Conservation (phyloP, 192 early-diverging fungal species). For the Coemansia sp. region DNA sequence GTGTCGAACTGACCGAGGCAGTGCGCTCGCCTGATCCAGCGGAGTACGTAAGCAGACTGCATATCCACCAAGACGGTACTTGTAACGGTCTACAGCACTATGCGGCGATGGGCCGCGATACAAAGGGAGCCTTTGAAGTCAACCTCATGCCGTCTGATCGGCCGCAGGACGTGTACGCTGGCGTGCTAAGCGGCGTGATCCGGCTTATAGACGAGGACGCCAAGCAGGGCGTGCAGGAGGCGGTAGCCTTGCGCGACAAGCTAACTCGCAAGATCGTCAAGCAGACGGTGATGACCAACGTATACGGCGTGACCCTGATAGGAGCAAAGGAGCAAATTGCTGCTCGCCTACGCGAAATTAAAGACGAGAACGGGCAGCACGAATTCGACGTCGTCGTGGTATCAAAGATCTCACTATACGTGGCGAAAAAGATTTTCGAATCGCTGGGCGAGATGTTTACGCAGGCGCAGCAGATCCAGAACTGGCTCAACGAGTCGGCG, state of each 20-base stretch:
- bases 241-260: constrained; percentile 67
- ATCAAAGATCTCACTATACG: constrained; percentile 64
- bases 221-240: constrained; percentile 62
- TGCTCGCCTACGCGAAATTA: constrained; percentile 79
- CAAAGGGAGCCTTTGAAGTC: constrained; percentile 83
- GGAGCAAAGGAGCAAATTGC: constrained; percentile 90
- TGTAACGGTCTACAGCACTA: constrained; percentile 99
- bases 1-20: constrained; percentile 82
- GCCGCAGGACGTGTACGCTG: constrained; percentile 93
- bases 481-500: constrained; percentile 92
- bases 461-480: constrained; percentile 88
- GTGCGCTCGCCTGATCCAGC: constrained; percentile 72
- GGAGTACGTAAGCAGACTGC: constrained; percentile 72
- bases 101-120: constrained; percentile 94
- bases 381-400: constrained; percentile 49
- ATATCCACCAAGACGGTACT: constrained; percentile 96
- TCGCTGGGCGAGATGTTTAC: constrained; percentile 89
- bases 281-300: constrained; percentile 99
- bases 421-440: constrained; percentile 82
- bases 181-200: constrained; percentile 79
- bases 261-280: constrained; percentile 95
- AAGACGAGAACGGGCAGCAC: constrained; percentile 70
- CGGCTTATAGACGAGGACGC: constrained; percentile 72
- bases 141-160: constrained; percentile 83
- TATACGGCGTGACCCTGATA: constrained; percentile 97